Conservation (phyloP, 345 rosid species). For the Brassica cretica region DNA sequence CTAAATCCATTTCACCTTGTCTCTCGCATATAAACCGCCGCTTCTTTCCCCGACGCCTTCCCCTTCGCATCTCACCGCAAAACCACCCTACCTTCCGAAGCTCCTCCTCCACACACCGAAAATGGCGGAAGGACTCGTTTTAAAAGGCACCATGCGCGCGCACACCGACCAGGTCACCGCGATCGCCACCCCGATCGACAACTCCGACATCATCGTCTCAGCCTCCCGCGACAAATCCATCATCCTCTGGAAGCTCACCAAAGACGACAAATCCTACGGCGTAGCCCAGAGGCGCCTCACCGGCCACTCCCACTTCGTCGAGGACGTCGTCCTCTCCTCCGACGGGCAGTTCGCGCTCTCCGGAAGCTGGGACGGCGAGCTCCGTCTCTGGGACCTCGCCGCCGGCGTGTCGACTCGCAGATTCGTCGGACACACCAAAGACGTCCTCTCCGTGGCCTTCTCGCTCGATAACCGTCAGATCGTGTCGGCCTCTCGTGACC, state of each 20-base stretch:
- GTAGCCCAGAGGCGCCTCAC: slow-evolving; percentile 88
- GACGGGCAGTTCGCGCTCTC: slow-evolving; percentile 97
- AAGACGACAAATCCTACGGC: slow-evolving; percentile 83
- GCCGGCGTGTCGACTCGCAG: slow-evolving; percentile 73
- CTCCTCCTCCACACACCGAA: neutral
- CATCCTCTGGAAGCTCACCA: slow-evolving; percentile 84
- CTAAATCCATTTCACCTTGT: slow-evolving; percentile 24
- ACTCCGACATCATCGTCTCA: slow-evolving; percentile 86
- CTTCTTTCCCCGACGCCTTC: neutral
- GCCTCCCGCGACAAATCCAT: slow-evolving; percentile 97
- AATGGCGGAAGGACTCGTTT: slow-evolving; percentile 74
- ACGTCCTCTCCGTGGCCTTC: slow-evolving; percentile 93
- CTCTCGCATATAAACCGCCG: slow-evolving; percentile 17
- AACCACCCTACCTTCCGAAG: slow-evolving; percentile 37
- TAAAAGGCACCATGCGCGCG: slow-evolving; percentile 88
- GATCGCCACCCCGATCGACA: slow-evolving; percentile 88
- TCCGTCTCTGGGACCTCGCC: slow-evolving; percentile 92
- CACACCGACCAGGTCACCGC: slow-evolving; percentile 98
- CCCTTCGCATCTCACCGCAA: slow-evolving; percentile 34
- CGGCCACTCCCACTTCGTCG: slow-evolving; percentile 92
- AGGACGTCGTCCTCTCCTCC: slow-evolving; percentile 95
- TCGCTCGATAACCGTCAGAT: slow-evolving; percentile 96
- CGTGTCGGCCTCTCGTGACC: slow-evolving; percentile 95
- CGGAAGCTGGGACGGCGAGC: slow-evolving; percentile 98
- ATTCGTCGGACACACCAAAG: slow-evolving; percentile 94